Percentiles rank a stretch among this genome's conserved stretches.
phyloP scores from a whole-genome alignment of 2,329 filamentous ascomycete genomes.

The Sordariomycetes sp. region DNA sequence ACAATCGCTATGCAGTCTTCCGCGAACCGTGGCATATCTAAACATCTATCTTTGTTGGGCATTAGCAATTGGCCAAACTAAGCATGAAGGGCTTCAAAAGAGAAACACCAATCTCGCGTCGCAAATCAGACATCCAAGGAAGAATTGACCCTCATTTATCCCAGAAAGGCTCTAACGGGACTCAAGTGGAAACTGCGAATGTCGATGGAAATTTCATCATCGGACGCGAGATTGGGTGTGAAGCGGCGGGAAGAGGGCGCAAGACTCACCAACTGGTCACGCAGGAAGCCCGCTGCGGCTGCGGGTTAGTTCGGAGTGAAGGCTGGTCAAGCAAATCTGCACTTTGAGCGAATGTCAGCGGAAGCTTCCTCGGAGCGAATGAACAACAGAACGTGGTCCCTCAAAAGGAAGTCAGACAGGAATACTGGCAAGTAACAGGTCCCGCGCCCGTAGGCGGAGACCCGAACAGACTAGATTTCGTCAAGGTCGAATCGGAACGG shows the following conservation, averaged over 20 bases:
- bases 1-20: not conserved
- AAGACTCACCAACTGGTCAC: conserved; percentile 18
- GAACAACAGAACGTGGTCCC: not conserved
- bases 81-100: not conserved
- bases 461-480: conserved; percentile 62
- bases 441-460: conserved; percentile 34
- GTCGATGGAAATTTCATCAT: conserved; percentile 67
- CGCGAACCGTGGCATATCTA: not conserved
- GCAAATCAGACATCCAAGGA: conserved; percentile 67
- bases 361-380: not conserved
- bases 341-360: conserved; percentile 3
- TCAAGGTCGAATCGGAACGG: conserved; percentile 83
- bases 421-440: conserved; percentile 90
- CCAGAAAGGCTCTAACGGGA: conserved; percentile 55
- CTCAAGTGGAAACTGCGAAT: conserved; percentile 90
- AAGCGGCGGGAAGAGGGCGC: conserved; percentile 2
- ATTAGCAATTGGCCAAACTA: not conserved
- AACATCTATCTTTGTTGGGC: not conserved
- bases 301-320: not conserved
- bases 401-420: conserved; percentile 52
- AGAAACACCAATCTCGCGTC: conserved; percentile 3
- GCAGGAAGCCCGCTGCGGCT: not conserved
- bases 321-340: not conserved
- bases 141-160: conserved; percentile 58
- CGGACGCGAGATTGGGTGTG: conserved; percentile 6